These are phyloP conservation scores for Fraxinus baroniana DNA, from an alignment of 305 asterid species.

Conservation along the genomic window DNA sequence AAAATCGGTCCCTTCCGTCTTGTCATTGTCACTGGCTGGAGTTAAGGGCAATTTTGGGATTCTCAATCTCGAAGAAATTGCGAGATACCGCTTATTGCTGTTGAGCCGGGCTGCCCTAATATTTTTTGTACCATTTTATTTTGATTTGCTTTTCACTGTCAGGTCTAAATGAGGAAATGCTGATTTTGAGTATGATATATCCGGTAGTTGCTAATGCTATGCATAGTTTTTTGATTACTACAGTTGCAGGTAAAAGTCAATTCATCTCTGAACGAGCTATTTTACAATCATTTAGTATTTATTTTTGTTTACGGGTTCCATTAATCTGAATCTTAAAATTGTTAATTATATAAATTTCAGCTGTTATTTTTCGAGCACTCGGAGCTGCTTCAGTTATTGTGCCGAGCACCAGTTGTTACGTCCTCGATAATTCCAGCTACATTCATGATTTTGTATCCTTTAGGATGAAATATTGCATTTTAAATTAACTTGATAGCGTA, in stretches of 20 bases:
- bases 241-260: constrained; percentile 43
- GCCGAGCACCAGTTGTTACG: constrained; percentile 76
- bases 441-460: constrained; percentile 92
- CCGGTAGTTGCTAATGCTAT: constrained; percentile 15
- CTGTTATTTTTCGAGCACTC: constrained; percentile 43
- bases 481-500: neutral
- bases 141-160: constrained; percentile 7
- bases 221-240: constrained; percentile 36
- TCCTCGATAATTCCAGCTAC: constrained; percentile 68
- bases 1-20: neutral
- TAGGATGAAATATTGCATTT: constrained; percentile 7
- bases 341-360: constrained; percentile 31
- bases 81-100: neutral
- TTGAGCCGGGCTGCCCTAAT: neutral
- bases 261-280: neutral
- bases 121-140: neutral
- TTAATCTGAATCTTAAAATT: neutral
- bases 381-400: constrained; percentile 69
- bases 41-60: neutral
- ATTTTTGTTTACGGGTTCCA: neutral
- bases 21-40: neutral
- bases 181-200: constrained; percentile 23
- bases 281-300: neutral
- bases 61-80: neutral
- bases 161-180: constrained; percentile 24